Base-by-base conservation (phyloP, 306 rosid genomes). In the Citrullus mucosospermus region DNA sequence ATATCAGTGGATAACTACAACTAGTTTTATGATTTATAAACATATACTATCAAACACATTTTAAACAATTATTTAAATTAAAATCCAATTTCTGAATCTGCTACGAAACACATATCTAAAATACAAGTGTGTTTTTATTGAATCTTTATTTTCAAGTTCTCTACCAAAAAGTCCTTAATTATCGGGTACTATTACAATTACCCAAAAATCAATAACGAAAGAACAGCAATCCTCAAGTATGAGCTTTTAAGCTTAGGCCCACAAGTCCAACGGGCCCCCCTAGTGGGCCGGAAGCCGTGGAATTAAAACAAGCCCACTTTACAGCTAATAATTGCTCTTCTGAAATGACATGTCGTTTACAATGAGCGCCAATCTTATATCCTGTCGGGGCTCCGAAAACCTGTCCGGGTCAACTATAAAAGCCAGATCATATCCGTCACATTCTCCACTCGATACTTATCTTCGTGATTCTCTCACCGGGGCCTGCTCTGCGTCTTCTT, bases 361-460 rank as follows among this genome's bases (percentile, higher is more conserved):
- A 46, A 46, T 22, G 39, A 48, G 46, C 61, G 61, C 55, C 18
- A 69, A 20, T 43, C 75, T 69, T 25, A 28, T 6, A 39, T 17
- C 13, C 41, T n/a, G 7, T 67, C 74, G 53, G 53, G 41, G 74
- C 74, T 67, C 74, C 32, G 74, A 41, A 38, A 41, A 14, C 53
- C 32, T 53, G 16, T 4, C 5, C 73, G 51, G 32, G 53, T 41
- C 8, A 2, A 41, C 17, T 71, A 48, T 70, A 70, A 70, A 70
- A 12, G 0, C 8, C 0, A n/a, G 56, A 22, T 5, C 9, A 12
- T 22, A 48, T 50, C 77, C 0, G 44, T 72, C 60, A 25, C 77
- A 6, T 28, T 72, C 61, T 72, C 77, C 77, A 72, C 77, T 51
- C 77, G 77, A 28, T 51, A 51, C 62, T 73, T 73, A 51, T 51